Base-by-base conservation (phyloP, 345 rosid species). In the Moringa oleifera region DNA sequence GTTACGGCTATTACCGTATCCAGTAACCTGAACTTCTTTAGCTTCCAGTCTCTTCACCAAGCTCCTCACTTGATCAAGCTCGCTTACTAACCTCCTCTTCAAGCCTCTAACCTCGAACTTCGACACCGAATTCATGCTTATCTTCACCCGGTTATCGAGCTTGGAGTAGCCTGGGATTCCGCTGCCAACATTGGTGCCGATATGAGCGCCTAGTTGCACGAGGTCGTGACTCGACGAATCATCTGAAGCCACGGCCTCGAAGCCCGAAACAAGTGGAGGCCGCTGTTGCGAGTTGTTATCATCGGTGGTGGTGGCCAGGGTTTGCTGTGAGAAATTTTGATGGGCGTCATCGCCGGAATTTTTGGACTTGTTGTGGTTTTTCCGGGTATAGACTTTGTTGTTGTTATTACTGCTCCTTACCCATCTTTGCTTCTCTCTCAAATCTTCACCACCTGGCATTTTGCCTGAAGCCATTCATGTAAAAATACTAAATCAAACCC, bases 31-130 rank as follows among this genome's bases (percentile, higher is more conserved):
- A 5, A 65, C 77, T 70, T 90, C 90, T 75, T 80, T 93, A 0
- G 76, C 89, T 75, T 94, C 99, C 58, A 94, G 82, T 76, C 65
- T 94, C 79, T 79, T 81, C 71, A 86, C 92, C 82, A 87, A 71
- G 67, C 69, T 82, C 80, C 91, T 94, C 50, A 94, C 86, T 55
- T 70, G 28, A 74, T 68, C 78, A 57, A 94, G 97, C 74, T 88
- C 91, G 58, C 77, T 78, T 76, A 82, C 89, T 73, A 90, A 82
- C 83, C 79, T 93, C 82, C 71, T 86, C 72, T 87, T 78, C 74
- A 82, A 63, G 75, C 73, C 79, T 87, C 85, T 61, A 76, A 80
- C 81, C 76, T 95, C 0, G 93, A 71, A 61, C 61, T 65, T 0
- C 69, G 90, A 82, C 0, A 77, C 53, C 71, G 89, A 70, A 79